A percentile compares a stretch with the other conserved stretches of the same genome.
Conservation (phyloP, 108 stramenopile species). For the Pseudonitzschia multiseries region DNA sequence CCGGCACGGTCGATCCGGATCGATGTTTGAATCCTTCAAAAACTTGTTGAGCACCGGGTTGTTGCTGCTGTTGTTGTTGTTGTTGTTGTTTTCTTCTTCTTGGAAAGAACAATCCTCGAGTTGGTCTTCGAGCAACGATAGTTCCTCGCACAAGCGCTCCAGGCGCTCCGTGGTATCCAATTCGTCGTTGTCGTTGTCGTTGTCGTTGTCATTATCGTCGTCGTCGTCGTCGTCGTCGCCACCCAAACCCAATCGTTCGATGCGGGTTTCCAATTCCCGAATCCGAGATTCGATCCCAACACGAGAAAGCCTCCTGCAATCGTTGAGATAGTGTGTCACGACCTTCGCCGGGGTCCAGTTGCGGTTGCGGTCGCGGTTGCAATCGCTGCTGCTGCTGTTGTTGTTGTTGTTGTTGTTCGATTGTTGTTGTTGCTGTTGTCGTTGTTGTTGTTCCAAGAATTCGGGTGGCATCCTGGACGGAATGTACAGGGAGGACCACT, state of each 20-base stretch:
- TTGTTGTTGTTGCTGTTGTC: too few relatives aligned
- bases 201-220: too few relatives aligned
- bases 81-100: too few relatives aligned
- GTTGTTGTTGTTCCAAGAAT: not conserved
- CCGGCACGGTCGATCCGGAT: conserved; percentile 22
- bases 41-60: too few relatives aligned
- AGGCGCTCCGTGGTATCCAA: conserved; percentile 46
- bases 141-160: conserved; percentile 69
- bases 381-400: too few relatives aligned
- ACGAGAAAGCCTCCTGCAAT: conserved; percentile 21
- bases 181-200: not conserved
- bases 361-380: too few relatives aligned
- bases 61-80: too few relatives aligned
- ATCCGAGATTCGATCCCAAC: conserved; percentile 33
- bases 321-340: conserved; percentile 37
- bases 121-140: conserved; percentile 65
- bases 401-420: too few relatives aligned
- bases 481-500: conserved; percentile 59
- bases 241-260: conserved; percentile 47
- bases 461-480: conserved; percentile 62
- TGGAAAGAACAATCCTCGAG: too few relatives aligned
- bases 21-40: too few relatives aligned
- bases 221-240: conserved; percentile 26
- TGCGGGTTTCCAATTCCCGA: conserved; percentile 30
- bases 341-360: conserved; percentile 45